A percentile compares a stretch with the other conserved stretches of the same genome.
phyloP scores from a whole-genome alignment of 805 yeast species.

The Candida taoyuanica region DNA sequence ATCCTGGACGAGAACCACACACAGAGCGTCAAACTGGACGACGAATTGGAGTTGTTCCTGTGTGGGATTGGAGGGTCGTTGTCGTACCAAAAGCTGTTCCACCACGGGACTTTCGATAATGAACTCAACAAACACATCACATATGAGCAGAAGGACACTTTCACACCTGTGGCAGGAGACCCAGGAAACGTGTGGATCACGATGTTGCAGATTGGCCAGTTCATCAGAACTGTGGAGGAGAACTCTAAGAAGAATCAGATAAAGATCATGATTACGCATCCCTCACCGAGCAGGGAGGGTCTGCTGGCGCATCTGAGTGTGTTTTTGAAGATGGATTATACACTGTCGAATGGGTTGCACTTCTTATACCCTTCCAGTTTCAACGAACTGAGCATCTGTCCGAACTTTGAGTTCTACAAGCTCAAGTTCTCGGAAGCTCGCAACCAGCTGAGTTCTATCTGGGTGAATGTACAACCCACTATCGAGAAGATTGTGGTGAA shows the following conservation, averaged over 20 bases:
- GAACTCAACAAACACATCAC: constrained; percentile 17
- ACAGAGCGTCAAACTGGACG: constrained; percentile 35
- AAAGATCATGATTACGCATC: constrained; percentile 60
- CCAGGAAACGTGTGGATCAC: constrained; percentile 75
- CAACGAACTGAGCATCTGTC: constrained; percentile 60
- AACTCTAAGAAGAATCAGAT: constrained; percentile 41
- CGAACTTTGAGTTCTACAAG: constrained; percentile 59
- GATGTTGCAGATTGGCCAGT: constrained; percentile 62
- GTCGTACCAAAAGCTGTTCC: constrained; percentile 62
- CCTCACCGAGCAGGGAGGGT: constrained; percentile 68
- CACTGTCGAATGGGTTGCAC: constrained; percentile 69
- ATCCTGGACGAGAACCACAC: constrained; percentile 56
- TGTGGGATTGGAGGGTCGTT: constrained; percentile 73
- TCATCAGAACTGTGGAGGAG: constrained; percentile 44
- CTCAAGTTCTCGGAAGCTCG: constrained; percentile 58
- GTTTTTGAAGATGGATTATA: constrained; percentile 63
- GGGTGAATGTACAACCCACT: constrained; percentile 55
- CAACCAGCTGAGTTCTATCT: constrained; percentile 55
- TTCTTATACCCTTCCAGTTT: constrained; percentile 66
- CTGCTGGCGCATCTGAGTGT: constrained; percentile 64
- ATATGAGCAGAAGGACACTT: constrained; percentile 22
- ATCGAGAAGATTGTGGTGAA: constrained; percentile 39
- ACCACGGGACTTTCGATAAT: constrained; percentile 45
- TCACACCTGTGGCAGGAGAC: constrained; percentile 51
- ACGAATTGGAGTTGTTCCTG: constrained; percentile 44